Conservation (phyloP, 2,329 filamentous ascomycete genomes). For the Penicillium sp. region DNA sequence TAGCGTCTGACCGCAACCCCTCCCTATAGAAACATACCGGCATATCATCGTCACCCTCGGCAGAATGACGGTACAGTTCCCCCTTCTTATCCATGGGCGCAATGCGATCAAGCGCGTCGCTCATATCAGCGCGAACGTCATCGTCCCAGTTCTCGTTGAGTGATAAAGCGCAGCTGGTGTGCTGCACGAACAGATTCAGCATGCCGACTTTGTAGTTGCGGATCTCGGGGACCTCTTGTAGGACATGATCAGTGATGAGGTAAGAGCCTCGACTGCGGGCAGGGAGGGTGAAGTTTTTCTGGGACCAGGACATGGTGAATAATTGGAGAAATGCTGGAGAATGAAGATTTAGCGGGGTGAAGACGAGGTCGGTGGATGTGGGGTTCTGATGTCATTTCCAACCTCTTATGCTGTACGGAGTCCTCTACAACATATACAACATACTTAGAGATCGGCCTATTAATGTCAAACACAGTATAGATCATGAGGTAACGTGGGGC, state of each 20-base stretch:
- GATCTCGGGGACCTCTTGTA: slow-evolving; percentile 73
- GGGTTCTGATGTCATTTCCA: slow-evolving; percentile 23
- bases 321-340: slow-evolving; percentile 28
- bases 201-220: slow-evolving; percentile 79
- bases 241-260: slow-evolving; percentile 77
- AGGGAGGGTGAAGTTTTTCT: slow-evolving; percentile 81
- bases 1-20: background rate
- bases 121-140: slow-evolving; percentile 92
- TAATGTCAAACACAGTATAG: no score
- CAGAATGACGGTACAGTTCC: slow-evolving; percentile 78
- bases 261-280: slow-evolving; percentile 78
- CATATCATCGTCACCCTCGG: slow-evolving; percentile 91
- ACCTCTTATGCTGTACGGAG: no score
- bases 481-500: no score
- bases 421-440: no score
- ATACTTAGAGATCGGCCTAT: no score
- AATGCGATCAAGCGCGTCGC: slow-evolving; percentile 85
- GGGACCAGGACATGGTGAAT: slow-evolving; percentile 65
- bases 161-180: slow-evolving; percentile 86
- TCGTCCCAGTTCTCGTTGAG: slow-evolving; percentile 89
- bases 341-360: background rate
- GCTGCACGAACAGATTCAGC: slow-evolving; percentile 88
- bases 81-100: slow-evolving; percentile 78
- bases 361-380: slow-evolving; percentile 46
- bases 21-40: slow-evolving; percentile 56